Evolutionary conservation across 2,329 filamentous ascomycete species (phyloP).

Genomic region (Trichoderma harzianum): DNA sequence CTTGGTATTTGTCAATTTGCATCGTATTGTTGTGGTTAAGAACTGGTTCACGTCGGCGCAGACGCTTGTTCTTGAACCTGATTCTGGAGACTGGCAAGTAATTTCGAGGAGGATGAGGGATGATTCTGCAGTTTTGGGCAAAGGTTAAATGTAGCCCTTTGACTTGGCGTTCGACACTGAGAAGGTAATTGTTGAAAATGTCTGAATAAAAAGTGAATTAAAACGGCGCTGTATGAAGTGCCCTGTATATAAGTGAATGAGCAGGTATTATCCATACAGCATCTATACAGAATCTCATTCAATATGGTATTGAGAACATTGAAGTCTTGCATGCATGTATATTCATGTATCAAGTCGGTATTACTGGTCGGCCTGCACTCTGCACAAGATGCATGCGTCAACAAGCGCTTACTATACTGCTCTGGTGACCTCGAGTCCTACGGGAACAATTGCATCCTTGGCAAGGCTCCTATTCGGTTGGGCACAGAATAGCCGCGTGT

Average conservation of each 20-base stretch:
- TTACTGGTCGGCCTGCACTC: not conserved
- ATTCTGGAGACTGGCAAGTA: not conserved
- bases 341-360: not conserved
- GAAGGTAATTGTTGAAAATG: not conserved
- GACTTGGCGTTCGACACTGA: not conserved
- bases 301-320: too few relatives aligned
- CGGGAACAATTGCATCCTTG: not conserved
- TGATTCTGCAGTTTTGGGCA: not conserved
- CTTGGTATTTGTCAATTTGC: not conserved
- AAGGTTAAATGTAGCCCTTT: not conserved
- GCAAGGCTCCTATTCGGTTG: not conserved
- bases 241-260: not conserved
- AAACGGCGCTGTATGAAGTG: not conserved
- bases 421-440: not conserved
- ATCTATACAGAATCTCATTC: not conserved
- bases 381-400: not conserved
- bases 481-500: not conserved
- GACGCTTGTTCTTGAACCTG: not conserved
- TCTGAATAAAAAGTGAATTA: not conserved
- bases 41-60: not conserved
- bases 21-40: conserved; percentile 2
- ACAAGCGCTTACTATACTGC: conserved; percentile 2
- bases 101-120: not conserved
- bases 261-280: not conserved
- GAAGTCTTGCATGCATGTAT: not conserved